Percentiles rank a stretch among this genome's conserved stretches.
phyloP scores from a whole-genome alignment of 225 moss, liverwort and hornwort species.

The Climacium dendroides region DNA sequence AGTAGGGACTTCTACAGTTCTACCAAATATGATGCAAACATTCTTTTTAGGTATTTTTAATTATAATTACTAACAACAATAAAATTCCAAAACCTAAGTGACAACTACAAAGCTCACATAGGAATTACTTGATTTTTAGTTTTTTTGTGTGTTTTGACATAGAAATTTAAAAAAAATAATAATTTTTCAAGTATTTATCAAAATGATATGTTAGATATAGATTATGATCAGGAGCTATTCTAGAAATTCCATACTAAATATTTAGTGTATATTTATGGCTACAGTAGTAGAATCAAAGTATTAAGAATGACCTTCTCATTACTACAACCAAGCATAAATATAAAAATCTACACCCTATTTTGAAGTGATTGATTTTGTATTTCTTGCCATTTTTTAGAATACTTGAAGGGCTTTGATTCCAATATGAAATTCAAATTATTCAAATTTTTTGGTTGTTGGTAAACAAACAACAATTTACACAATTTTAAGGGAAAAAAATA shows the following conservation, averaged over 20 bases:
- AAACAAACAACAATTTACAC: not conserved
- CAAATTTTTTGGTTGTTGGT: not conserved
- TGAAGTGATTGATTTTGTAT: not conserved
- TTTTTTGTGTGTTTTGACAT: not conserved
- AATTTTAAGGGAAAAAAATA: rapidly evolving
- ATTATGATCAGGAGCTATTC: not conserved
- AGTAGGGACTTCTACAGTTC: too few species aligned
- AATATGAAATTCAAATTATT: not conserved
- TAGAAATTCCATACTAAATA: not conserved
- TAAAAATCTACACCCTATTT: not conserved
- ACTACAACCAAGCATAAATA: not conserved
- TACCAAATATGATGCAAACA: too few species aligned
- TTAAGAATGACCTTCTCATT: not conserved
- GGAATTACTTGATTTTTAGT: not conserved
- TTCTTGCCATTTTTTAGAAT: not conserved
- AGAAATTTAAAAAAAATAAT: not conserved
- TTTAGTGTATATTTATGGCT: not conserved
- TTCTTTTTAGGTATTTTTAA: too few species aligned
- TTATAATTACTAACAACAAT: too few species aligned
- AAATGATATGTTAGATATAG: not conserved
- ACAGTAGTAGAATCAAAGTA: not conserved
- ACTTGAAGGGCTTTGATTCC: not conserved
- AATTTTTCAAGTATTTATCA: not conserved
- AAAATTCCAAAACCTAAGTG: too few species aligned
- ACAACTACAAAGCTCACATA: too few species aligned